Evolutionary conservation across 257 asterid species (phyloP).

Genomic region (Fraxinus americana): DNA sequence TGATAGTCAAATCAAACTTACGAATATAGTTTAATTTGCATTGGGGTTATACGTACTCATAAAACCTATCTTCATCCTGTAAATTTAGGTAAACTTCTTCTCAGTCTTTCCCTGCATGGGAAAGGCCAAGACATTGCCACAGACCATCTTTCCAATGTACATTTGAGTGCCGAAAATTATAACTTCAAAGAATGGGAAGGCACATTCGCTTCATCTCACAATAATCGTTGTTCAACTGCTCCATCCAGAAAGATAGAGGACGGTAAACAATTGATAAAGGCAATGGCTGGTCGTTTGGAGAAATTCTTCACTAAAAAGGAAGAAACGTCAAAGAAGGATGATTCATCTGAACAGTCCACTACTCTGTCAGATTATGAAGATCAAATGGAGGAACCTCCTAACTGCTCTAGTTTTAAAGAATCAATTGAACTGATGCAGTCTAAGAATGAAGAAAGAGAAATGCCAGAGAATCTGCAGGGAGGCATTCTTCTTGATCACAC

Average conservation of each 20-base stretch:
- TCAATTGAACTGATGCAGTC: conserved; percentile 48
- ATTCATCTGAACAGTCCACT: conserved; percentile 50
- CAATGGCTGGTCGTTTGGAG: conserved; percentile 68
- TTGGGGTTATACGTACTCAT: not conserved
- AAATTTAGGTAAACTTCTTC: conserved; percentile 71
- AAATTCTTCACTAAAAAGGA: conserved; percentile 62
- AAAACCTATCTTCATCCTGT: conserved; percentile 6
- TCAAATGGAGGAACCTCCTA: conserved; percentile 32
- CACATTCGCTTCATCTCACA: conserved; percentile 34
- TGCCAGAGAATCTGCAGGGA: conserved; percentile 65
- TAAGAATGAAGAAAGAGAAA: conserved; percentile 38
- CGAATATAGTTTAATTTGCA: conserved; percentile 9
- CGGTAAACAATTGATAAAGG: conserved; percentile 63
- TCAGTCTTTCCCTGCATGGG: conserved; percentile 69
- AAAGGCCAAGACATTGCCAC: conserved; percentile 42
- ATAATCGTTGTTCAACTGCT: conserved; percentile 31
- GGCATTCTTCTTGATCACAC: conserved; percentile 76
- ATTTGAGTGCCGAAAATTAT: conserved; percentile 31
- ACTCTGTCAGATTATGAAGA: conserved; percentile 57
- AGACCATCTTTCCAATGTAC: conserved; percentile 28
- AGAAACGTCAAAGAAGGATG: conserved; percentile 41
- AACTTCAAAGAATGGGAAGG: conserved; percentile 31
- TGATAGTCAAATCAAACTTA: not conserved
- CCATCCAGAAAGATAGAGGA: conserved; percentile 44
- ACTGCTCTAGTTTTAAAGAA: conserved; percentile 51